These are phyloP conservation scores for Myxozyma vanderwaltii DNA, from an alignment of 805 yeast species.

Conservation along the genomic window DNA sequence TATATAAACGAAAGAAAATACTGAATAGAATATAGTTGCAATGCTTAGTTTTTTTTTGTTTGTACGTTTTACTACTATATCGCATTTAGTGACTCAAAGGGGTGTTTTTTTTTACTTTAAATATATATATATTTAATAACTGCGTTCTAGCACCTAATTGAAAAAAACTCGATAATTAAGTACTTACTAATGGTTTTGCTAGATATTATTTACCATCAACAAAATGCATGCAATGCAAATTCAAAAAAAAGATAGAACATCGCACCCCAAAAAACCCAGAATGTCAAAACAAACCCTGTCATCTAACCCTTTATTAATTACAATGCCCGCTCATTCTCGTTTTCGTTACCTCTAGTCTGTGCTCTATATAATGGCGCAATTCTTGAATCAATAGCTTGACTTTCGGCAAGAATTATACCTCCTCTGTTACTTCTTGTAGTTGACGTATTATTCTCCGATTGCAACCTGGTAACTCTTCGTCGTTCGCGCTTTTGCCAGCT, in stretches of 20 bases:
- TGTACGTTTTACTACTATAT: neutral
- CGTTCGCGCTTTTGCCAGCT: constrained; percentile 25
- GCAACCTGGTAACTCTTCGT: neutral
- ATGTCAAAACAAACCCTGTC: too few relatives aligned
- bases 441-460: neutral
- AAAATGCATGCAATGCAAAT: too few relatives aligned
- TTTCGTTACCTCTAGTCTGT: constrained; percentile 2
- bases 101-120: neutral
- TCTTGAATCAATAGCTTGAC: constrained; percentile 1
- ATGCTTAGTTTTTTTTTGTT: neutral
- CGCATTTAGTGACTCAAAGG: neutral
- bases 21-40: too few relatives aligned
- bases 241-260: too few relatives aligned
- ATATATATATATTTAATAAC: neutral
- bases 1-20: too few relatives aligned
- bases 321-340: neutral
- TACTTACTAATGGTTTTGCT: too few relatives aligned
- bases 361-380: constrained; percentile 9
- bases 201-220: too few relatives aligned
- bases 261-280: too few relatives aligned
- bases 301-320: neutral
- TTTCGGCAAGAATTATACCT: neutral
- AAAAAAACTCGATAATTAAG: neutral
- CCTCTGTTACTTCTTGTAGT: neutral
- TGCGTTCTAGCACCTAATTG: neutral